Evolutionary conservation across 306 rosid species (phyloP).

Genomic region (Morella rubra): DNA sequence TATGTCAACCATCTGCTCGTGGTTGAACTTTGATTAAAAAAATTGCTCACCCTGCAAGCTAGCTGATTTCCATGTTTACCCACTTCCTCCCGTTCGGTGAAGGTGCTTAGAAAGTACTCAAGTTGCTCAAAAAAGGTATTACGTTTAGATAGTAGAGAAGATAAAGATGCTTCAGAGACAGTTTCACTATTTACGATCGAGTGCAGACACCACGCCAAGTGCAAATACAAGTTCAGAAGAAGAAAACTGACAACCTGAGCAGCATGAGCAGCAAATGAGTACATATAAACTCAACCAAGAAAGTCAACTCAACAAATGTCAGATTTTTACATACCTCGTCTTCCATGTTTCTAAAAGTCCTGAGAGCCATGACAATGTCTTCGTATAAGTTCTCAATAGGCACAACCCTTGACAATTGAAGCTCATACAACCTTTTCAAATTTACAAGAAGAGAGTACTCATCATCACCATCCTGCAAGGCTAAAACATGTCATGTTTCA

Average conservation of each 20-base stretch:
- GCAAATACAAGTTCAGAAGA: conserved; percentile 69
- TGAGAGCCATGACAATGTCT: conserved; percentile 65
- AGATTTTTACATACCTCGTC: conserved; percentile 60
- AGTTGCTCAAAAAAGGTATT: conserved; percentile 67
- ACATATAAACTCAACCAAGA: conserved; percentile 19
- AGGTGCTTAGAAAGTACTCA: conserved; percentile 53
- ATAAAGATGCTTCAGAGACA: conserved; percentile 58
- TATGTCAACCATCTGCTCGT: conserved; percentile 4
- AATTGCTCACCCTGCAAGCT: conserved; percentile 65
- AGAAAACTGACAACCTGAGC: conserved; percentile 81
- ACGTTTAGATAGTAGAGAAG: conserved; percentile 58
- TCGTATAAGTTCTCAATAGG: conserved; percentile 59
- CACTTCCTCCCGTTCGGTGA: conserved; percentile 48
- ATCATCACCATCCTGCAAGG: conserved; percentile 89
- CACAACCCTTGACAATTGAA: conserved; percentile 68
- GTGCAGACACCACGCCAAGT: conserved; percentile 74
- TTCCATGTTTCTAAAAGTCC: conserved; percentile 60
- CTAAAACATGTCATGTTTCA: conserved; percentile 31
- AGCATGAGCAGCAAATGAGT: conserved; percentile 34
- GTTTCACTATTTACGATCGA: conserved; percentile 47
- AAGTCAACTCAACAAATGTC: conserved; percentile 17
- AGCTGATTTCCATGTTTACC: conserved; percentile 63
- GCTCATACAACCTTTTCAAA: conserved; percentile 87
- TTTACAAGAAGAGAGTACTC: conserved; percentile 96
- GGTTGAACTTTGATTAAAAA: conserved; percentile 21